phyloP scores from a whole-genome alignment of 495 filamentous ascomycete genomes.

The Hypomontagnella monticulosa region DNA sequence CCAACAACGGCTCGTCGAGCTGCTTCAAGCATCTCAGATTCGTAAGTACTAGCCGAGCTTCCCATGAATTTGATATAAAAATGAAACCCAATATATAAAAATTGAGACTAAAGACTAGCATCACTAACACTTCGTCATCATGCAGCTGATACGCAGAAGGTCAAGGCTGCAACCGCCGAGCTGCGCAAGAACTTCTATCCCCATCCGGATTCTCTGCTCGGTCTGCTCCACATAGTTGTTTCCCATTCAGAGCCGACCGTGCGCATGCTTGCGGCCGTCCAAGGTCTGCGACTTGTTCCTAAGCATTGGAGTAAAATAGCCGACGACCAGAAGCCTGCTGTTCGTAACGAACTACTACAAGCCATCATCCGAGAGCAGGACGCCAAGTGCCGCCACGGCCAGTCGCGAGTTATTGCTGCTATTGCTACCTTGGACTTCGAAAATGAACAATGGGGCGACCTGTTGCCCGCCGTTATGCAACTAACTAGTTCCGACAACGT shows the following conservation, averaged over 20 bases:
- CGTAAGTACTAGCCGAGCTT: slow-evolving; percentile 61
- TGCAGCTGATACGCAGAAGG: slow-evolving; percentile 76
- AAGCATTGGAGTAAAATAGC: slow-evolving; percentile 84
- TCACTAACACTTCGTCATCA: slow-evolving; percentile 3
- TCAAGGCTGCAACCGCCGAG: slow-evolving; percentile 89
- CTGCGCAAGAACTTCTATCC: slow-evolving; percentile 92
- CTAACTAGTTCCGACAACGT: slow-evolving; percentile 76
- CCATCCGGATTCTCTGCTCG: slow-evolving; percentile 80
- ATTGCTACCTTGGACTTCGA: slow-evolving; percentile 87
- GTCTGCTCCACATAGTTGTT: slow-evolving; percentile 85
- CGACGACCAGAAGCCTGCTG: slow-evolving; percentile 70
- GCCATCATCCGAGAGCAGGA: slow-evolving; percentile 80
- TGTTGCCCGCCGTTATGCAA: slow-evolving; percentile 77
- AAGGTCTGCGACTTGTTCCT: slow-evolving; percentile 78
- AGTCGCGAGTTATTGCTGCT: slow-evolving; percentile 85
- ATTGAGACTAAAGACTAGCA: background rate
- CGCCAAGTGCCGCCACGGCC: slow-evolving; percentile 80
- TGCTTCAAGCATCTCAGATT: slow-evolving; percentile 77
- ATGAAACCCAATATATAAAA: background rate
- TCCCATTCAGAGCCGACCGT: slow-evolving; percentile 75
- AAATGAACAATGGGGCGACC: slow-evolving; percentile 85
- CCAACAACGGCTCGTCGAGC: slow-evolving; percentile 75
- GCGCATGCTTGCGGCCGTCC: slow-evolving; percentile 89
- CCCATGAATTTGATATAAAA: background rate
- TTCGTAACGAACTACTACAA: slow-evolving; percentile 83